phyloP scores from a whole-genome alignment of 1,284 basidiomycete genomes.

The Ustilago nuda region DNA sequence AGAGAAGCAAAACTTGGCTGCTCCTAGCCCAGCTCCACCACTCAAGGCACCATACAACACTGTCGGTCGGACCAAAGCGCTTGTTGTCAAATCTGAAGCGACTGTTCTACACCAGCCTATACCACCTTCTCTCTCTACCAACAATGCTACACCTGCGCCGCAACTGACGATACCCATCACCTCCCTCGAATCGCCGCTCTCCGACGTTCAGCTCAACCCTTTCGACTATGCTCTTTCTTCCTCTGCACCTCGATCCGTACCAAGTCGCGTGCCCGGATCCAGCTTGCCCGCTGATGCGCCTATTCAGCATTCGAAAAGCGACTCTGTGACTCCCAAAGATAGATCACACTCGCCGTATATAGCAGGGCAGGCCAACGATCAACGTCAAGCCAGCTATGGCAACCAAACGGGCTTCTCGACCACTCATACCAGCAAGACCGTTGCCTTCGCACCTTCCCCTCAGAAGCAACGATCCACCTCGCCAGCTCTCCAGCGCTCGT shows the following conservation, averaged over 20 bases:
- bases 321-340: not conserved
- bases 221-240: conserved; percentile 3
- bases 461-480: conserved; percentile 49
- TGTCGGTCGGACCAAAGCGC: conserved; percentile 39
- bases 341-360: not conserved
- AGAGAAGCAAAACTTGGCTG: conserved; percentile 18
- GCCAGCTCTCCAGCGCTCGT: conserved; percentile 15
- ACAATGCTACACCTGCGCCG: not conserved
- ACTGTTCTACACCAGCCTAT: conserved; percentile 1
- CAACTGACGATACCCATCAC: conserved; percentile 17
- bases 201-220: not conserved
- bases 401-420: conserved; percentile 17
- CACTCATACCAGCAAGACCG: conserved; percentile 35
- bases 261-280: conserved; percentile 35
- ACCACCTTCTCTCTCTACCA: not conserved
- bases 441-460: conserved; percentile 64
- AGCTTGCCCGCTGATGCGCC: conserved; percentile 17
- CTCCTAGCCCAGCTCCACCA: conserved; percentile 12
- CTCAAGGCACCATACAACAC: conserved; percentile 7
- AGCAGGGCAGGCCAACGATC: not conserved
- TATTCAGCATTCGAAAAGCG: not conserved
- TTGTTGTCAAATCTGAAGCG: conserved; percentile 51
- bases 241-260: conserved; percentile 11
- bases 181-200: conserved; percentile 3
- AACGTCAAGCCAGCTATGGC: conserved; percentile 20